A percentile compares a stretch with the other conserved stretches of the same genome.
These are phyloP conservation scores for Schoenoplectus tabernaemontani DNA, from an alignment of 202 grass and related monocot species.

Conservation along the genomic window DNA sequence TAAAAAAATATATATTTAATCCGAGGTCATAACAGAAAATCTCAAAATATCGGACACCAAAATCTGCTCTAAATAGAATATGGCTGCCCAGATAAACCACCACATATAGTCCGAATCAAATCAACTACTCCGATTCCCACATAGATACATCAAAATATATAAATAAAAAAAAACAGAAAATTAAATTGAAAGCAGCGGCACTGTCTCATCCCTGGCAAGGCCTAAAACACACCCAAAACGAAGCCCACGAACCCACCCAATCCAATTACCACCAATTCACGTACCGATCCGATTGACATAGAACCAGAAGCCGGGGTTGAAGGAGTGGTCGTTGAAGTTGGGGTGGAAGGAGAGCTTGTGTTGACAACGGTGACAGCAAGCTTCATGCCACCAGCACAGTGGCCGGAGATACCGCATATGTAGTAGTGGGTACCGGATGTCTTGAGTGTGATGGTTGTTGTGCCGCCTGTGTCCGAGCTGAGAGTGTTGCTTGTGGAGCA, in stretches of 20 bases:
- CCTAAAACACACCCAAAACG: conserved; percentile 16
- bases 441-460: conserved; percentile 43
- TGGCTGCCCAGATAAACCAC: background rate
- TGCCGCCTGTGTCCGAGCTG: conserved; percentile 47
- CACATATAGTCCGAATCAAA: background rate
- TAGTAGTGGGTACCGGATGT: conserved; percentile 54
- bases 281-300: background rate
- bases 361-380: conserved; percentile 38
- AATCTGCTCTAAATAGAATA: conserved; percentile 7
- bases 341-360: background rate
- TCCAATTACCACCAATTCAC: background rate
- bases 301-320: background rate
- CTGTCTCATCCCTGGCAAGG: conserved; percentile 4
- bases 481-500: conserved; percentile 49
- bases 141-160: background rate
- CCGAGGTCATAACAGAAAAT: background rate
- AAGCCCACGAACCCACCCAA: background rate
- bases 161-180: background rate
- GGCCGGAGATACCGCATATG: conserved; percentile 54
- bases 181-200: background rate
- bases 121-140: background rate
- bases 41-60: background rate
- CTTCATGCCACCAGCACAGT: conserved; percentile 83
- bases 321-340: background rate
- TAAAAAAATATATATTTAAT: background rate